Evolutionary conservation across 75 land plant species (phyloP).

Genomic region (Pseudotsuga menziesii): DNA sequence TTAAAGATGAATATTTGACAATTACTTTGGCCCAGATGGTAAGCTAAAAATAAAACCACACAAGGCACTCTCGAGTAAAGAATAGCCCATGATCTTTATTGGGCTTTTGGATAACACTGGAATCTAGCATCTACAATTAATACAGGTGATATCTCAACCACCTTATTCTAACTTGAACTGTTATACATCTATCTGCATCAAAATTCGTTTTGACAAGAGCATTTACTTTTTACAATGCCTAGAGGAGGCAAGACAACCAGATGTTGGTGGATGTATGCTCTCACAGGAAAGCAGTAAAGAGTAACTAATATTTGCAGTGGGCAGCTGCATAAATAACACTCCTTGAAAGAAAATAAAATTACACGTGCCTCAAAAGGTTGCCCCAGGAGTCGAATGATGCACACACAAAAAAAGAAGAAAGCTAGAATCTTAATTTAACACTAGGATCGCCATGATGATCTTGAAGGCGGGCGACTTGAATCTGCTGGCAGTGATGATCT

Average conservation of each 20-base stretch:
- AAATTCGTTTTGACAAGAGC: not conserved
- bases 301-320: not conserved
- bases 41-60: not conserved
- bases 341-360: not conserved
- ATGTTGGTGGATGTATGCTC: not conserved
- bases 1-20: no score
- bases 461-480: slow-evolving; percentile 31
- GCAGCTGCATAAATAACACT: not conserved
- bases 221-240: slow-evolving; percentile 13
- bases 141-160: not conserved
- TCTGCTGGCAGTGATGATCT: slow-evolving; percentile 20
- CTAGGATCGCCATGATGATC: slow-evolving; percentile 35
- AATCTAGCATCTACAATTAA: not conserved
- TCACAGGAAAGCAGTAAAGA: not conserved
- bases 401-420: not conserved
- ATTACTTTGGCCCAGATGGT: no score
- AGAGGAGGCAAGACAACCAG: not conserved
- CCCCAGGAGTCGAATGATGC: not conserved
- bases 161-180: slow-evolving; percentile 8
- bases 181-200: slow-evolving; percentile 9
- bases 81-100: slow-evolving; percentile 8
- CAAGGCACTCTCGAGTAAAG: slow-evolving; percentile 10
- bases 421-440: not conserved
- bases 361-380: not conserved
- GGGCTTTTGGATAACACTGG: not conserved